Evolutionary conservation across 2,329 filamentous ascomycete species (phyloP).

Genomic region (Eutypa lata): DNA sequence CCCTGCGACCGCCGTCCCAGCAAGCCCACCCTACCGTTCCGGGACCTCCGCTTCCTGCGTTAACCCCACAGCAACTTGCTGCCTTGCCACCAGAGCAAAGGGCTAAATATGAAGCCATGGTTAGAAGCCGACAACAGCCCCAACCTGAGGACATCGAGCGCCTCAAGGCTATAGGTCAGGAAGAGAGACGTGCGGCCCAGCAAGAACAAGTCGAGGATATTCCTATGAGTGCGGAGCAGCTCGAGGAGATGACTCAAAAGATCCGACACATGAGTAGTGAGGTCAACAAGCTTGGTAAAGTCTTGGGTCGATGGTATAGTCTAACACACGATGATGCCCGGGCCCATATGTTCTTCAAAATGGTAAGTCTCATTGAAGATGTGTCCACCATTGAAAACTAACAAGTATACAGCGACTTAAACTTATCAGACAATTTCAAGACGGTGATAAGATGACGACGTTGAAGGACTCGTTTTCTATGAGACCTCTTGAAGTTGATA

Average conservation of each 20-base stretch:
- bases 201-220: constrained; percentile 44
- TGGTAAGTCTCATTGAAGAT: constrained; percentile 38
- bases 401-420: constrained; percentile 46
- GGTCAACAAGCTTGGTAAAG: constrained; percentile 42
- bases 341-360: constrained; percentile 50
- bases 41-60: constrained; percentile 17
- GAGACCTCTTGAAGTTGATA: constrained; percentile 47
- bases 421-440: constrained; percentile 50
- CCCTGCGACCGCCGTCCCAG: constrained; percentile 28
- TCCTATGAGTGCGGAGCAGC: constrained; percentile 42
- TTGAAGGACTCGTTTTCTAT: constrained; percentile 52
- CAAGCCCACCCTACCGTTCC: constrained; percentile 18
- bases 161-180: constrained; percentile 27
- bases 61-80: constrained; percentile 37
- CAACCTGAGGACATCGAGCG: constrained; percentile 36
- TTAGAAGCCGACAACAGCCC: constrained; percentile 21
- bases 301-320: constrained; percentile 46
- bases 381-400: constrained; percentile 20
- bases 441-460: constrained; percentile 43
- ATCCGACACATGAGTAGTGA: constrained; percentile 38
- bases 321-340: constrained; percentile 47
- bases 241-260: constrained; percentile 41
- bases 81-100: constrained; percentile 42
- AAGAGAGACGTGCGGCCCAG: constrained; percentile 32
- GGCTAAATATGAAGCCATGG: constrained; percentile 39